Evolutionary conservation across 2,329 filamentous ascomycete species (phyloP).

Genomic region (Cytospora chrysosperma): DNA sequence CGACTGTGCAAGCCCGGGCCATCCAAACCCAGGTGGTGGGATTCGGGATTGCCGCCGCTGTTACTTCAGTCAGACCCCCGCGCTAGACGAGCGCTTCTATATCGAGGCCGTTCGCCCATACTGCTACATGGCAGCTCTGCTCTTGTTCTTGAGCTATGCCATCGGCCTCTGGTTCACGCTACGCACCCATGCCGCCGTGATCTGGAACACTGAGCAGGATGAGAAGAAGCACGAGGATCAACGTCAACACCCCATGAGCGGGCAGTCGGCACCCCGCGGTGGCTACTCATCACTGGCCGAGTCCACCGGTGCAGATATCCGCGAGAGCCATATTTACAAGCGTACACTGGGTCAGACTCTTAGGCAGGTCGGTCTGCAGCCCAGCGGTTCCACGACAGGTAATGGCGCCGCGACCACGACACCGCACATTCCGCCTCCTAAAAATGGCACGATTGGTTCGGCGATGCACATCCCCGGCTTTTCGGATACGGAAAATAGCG

Average conservation of each 20-base stretch:
- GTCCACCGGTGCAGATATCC: constrained; percentile 64
- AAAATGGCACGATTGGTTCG: constrained; percentile 45
- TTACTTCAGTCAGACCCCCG: constrained; percentile 87
- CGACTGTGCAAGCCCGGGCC: constrained; percentile 53
- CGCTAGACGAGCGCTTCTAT: constrained; percentile 85
- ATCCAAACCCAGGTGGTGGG: constrained; percentile 37
- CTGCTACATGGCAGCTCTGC: constrained; percentile 80
- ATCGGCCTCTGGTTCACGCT: constrained; percentile 96
- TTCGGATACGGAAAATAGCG: constrained; percentile 77
- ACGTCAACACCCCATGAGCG: constrained; percentile 31
- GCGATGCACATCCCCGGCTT: constrained; percentile 64
- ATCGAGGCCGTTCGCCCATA: constrained; percentile 88
- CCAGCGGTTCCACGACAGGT: constrained; percentile 33
- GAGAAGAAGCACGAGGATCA: constrained; percentile 68
- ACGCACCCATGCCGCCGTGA: constrained; percentile 91
- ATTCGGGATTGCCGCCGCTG: constrained; percentile 82
- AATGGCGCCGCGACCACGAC: constrained; percentile 48
- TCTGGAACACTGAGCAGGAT: constrained; percentile 85
- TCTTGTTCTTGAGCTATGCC: constrained; percentile 89
- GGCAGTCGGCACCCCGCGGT: constrained; percentile 23
- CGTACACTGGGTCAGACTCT: constrained; percentile 88
- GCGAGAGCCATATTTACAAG: constrained; percentile 88
- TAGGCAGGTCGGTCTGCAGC: constrained; percentile 71
- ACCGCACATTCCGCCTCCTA: constrained; percentile 77
- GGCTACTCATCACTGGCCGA: constrained; percentile 39